phyloP scores from a whole-genome alignment of 306 rosid species.

The Cucumis sativus region DNA sequence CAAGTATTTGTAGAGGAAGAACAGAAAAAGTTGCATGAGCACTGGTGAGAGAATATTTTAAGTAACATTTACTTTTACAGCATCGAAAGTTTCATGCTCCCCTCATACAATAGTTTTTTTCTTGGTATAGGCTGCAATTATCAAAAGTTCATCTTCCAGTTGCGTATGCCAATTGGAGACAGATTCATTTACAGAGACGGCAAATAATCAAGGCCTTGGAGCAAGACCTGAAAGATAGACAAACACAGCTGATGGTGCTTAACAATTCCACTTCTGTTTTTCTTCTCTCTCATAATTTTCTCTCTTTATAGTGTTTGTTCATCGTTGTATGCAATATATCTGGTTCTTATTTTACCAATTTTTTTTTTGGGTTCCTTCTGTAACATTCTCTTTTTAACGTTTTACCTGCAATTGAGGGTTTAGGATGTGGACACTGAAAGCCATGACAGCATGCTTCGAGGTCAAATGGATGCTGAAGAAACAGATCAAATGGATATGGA shows the following conservation, averaged over 20 bases:
- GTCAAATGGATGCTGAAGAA: conserved; percentile 27
- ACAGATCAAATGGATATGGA: conserved; percentile 10
- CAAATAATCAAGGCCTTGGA: conserved; percentile 32
- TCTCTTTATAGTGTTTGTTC: not conserved
- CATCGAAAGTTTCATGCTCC: not conserved
- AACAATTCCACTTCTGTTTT: conserved; percentile 21
- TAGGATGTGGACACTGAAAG: conserved; percentile 38
- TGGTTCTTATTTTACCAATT: not conserved
- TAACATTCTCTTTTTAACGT: conserved; percentile 15
- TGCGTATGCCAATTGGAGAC: conserved; percentile 52
- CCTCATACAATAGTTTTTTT: conserved; percentile 17
- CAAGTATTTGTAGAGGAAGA: conserved; percentile 76
- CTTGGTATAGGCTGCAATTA: conserved; percentile 56
- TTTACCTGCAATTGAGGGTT: conserved; percentile 21
- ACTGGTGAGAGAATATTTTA: conserved; percentile 57
- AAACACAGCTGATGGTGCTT: conserved; percentile 28
- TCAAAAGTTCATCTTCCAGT: conserved; percentile 59
- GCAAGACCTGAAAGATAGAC: conserved; percentile 43
- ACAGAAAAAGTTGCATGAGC: conserved; percentile 68
- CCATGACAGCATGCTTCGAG: conserved; percentile 25
- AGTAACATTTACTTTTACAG: conserved; percentile 1
- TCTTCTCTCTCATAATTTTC: not conserved
- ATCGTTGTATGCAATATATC: conserved; percentile 9
- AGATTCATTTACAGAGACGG: conserved; percentile 32
- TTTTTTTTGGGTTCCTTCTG: not conserved